Conservation (phyloP, 768 basidiomycete genomes). For the Tremella fuciformis region DNA sequence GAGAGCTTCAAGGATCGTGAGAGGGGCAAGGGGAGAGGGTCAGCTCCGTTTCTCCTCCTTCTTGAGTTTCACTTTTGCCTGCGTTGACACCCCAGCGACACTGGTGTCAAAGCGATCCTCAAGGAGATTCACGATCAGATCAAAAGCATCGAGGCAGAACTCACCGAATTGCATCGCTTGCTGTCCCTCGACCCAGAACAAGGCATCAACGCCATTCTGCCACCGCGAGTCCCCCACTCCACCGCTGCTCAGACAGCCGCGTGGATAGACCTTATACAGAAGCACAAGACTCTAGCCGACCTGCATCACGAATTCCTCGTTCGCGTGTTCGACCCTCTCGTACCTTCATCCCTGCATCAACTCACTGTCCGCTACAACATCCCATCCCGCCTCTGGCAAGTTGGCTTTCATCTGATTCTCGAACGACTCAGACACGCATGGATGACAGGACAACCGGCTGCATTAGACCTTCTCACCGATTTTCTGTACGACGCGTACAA, state of each 20-base stretch:
- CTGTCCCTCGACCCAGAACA: constrained; percentile 58
- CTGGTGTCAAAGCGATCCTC: constrained; percentile 54
- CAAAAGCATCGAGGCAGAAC: constrained; percentile 70
- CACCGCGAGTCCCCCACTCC: constrained; percentile 22
- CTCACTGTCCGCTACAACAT: constrained; percentile 95
- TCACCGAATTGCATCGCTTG: constrained; percentile 74
- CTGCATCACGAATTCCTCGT: constrained; percentile 82
- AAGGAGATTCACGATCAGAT: constrained; percentile 69
- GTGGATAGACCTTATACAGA: constrained; percentile 53
- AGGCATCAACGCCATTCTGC: constrained; percentile 28
- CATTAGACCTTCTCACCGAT: constrained; percentile 83
- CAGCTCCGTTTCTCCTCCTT: constrained; percentile 16
- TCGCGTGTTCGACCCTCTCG: constrained; percentile 77
- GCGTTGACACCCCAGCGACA: constrained; percentile 49
- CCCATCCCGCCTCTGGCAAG: constrained; percentile 86
- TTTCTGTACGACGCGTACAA: constrained; percentile 94
- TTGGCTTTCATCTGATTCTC: constrained; percentile 82
- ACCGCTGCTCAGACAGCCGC: constrained; percentile 14
- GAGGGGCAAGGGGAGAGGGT: constrained; percentile 51
- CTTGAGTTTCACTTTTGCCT: constrained; percentile 40
- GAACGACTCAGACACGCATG: constrained; percentile 85
- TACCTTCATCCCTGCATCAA: constrained; percentile 81
- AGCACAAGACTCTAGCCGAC: constrained; percentile 93
- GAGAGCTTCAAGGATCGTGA: constrained; percentile 53
- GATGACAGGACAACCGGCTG: constrained; percentile 38